Base-by-base conservation (phyloP, 75 land plant genomes). In the Pinus albicaulis region DNA sequence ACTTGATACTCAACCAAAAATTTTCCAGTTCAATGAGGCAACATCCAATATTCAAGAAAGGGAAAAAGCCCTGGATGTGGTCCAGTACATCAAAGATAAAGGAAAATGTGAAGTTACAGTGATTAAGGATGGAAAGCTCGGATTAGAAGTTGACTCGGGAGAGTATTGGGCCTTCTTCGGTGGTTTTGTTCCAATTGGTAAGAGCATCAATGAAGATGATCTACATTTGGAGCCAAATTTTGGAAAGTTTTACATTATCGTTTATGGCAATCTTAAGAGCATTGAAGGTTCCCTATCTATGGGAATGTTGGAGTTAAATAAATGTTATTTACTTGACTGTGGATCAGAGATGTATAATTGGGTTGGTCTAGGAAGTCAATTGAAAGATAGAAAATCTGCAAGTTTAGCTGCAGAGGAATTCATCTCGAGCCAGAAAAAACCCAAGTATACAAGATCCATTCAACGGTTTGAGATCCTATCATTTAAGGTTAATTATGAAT, bases 161-260 rank as follows among this genome's bases (percentile, higher is more conserved):
- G 98, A 96, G 63, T 96, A 94, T 59, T 96, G 99, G 99, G 79
- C 81, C 48, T 80, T 96, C 17, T 96, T 96, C 92, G 99, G 98
- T 64, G 99, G 99, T 48, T 92, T 79, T 90, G 98, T 95, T 44
- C 99, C 99, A 8, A 71, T 96, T 75, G 80, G 87, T 41, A 77
- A 80, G 19, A 13, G 80, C 22, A 68, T 85, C 61, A 68, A 63
- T 59, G 24, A 55, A 23, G 71, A 75, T 66, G 77, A 75, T 59
- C 24, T 26, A 77, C 73, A 68, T 6, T 28, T 73, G 57, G 57
- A 86, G 23, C 1, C 34, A 71, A 25, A 66, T 52, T 23, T 80
- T 3, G 52, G 16, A 15, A 80, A 74, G 10, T 7, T 44, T 7
- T 44, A 44, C 10, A 44, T 6, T 44, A 7, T 44, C 7, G 7